Evolutionary conservation across 257 asterid genomes (phyloP).

Genomic region (Mitragyna speciosa): DNA sequence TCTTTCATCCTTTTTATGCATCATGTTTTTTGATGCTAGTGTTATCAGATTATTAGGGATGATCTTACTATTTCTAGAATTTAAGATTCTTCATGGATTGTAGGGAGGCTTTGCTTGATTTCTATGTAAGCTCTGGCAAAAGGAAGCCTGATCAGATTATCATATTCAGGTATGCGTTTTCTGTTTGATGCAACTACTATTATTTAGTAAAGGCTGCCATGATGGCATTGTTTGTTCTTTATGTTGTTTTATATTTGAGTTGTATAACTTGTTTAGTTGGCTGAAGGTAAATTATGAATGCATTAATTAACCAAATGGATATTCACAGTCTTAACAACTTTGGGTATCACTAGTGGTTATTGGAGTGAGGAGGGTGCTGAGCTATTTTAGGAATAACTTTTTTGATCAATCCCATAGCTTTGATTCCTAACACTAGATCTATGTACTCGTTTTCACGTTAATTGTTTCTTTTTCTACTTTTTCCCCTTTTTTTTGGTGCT

Average conservation of each 20-base stretch:
- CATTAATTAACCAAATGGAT: neutral
- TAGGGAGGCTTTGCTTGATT: constrained; percentile 76
- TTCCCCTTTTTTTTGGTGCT: too few species aligned
- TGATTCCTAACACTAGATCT: neutral
- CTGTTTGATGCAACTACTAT: neutral
- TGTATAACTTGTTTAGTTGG: neutral
- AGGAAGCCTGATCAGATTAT: constrained; percentile 86
- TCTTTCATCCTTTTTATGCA: neutral
- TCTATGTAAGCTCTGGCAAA: constrained; percentile 65
- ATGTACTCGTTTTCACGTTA: neutral
- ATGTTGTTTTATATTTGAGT: neutral
- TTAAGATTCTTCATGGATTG: neutral
- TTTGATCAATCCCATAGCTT: neutral
- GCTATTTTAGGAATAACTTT: neutral
- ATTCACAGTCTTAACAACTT: neutral
- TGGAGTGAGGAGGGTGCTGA: neutral
- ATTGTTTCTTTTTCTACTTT: neutral
- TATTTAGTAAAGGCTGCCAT: neutral
- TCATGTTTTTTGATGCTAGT: neutral
- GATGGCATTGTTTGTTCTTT: neutral
- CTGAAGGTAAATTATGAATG: neutral
- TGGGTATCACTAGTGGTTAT: neutral
- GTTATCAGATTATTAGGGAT: neutral
- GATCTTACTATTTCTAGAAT: neutral
- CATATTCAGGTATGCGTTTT: constrained; percentile 62